Percentiles rank a stretch among this genome's conserved stretches.
Evolutionary conservation across 257 asterid genomes (phyloP).

Genomic region (Capsicum baccatum): DNA sequence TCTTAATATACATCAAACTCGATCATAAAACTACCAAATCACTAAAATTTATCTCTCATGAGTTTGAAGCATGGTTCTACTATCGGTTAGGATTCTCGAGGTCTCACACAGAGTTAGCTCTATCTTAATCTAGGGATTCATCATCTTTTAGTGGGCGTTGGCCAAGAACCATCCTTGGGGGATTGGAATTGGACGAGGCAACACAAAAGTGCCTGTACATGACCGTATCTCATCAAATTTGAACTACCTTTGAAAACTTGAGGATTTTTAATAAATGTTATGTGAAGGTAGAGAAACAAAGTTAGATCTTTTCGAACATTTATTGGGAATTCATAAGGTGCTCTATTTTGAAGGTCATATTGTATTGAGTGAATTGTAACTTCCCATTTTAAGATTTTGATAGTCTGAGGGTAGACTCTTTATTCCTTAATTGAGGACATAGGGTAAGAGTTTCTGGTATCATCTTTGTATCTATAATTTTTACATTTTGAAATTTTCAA

Average conservation of each 20-base stretch:
- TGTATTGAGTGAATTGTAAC: background rate
- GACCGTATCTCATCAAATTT: conserved; percentile 70
- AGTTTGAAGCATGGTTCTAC: too few relatives aligned
- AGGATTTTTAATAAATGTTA: conserved; percentile 45
- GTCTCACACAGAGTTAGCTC: conserved; percentile 49
- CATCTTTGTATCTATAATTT: background rate
- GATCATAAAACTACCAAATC: too few relatives aligned
- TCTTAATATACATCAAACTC: too few relatives aligned
- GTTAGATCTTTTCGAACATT: conserved; percentile 16
- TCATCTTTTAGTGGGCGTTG: conserved; percentile 52
- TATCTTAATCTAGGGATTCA: conserved; percentile 52
- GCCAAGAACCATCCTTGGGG: conserved; percentile 63
- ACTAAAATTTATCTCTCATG: too few relatives aligned
- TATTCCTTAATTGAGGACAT: background rate
- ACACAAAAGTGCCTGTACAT: conserved; percentile 79
- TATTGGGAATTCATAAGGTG: background rate
- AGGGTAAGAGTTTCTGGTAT: background rate
- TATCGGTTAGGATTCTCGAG: too few relatives aligned
- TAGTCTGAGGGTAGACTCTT: conserved; percentile 5
- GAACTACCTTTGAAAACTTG: conserved; percentile 65
- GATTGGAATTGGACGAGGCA: conserved; percentile 79
- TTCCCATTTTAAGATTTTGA: background rate
- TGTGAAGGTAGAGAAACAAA: conserved; percentile 36
- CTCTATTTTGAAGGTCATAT: conserved; percentile 18
- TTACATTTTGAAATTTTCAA: background rate